Base-by-base conservation (phyloP, 2,329 filamentous ascomycete species). In the Scedosporium dehoogii region DNA sequence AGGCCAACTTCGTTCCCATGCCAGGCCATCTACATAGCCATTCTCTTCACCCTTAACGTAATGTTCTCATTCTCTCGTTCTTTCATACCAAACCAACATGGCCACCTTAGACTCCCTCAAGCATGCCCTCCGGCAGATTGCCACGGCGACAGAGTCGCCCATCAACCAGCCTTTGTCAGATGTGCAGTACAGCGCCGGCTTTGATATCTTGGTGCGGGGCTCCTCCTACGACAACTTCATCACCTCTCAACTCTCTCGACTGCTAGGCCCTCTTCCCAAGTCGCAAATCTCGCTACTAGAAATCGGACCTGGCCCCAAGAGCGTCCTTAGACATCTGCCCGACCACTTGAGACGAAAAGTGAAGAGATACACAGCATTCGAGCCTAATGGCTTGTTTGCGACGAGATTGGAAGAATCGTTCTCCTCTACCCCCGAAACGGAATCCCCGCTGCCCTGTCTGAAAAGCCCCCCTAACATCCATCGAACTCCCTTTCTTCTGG, bases 221-320 rank as follows among this genome's bases (percentile, higher is more conserved):
- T 62, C 70, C 42, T 74, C 66, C 0, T 84, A 85, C 69, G 66
- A 74, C 68, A 69, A 79, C 58, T 85, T 85, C 69, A 77, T 85
- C 38, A 71, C 79, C 53, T 80, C 82, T 57, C 76, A 82, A 51
- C 70, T 85, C 4, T 71, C 72, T 59, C 67, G 70, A 42, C 64
- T 81, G 0, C 66, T 85, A 2, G 58, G 62, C 1, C 66, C 75
- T 62, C 71, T 82, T 41, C 69, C 79, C 65, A 67, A 72, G 42
- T 78, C 77, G 5, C 75, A 73, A 33, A 59, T 5, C 64, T 85
- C 83, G 3, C 76, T 79, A 16, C 74, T 87, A 5, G 85, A 87
- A 66, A 80, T 87, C 59, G 82, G 83, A 65, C 82, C 85, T 0
- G 85, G 85, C 7, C 78, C 81, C 0, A 74, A 78, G 69, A 86